phyloP scores from a whole-genome alignment of 805 yeast species.

The Candida tallmaniae region DNA sequence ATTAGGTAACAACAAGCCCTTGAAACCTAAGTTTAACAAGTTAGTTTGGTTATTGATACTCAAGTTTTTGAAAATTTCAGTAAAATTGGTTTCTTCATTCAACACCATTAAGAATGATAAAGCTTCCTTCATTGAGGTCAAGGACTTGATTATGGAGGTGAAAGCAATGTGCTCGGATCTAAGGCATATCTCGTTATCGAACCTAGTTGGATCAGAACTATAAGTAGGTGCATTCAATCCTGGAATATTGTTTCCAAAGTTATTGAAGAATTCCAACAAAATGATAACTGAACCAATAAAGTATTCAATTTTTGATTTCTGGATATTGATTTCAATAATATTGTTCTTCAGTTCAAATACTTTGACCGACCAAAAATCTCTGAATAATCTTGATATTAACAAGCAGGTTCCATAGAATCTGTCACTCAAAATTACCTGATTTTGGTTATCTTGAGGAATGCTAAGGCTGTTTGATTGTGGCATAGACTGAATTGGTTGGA shows the following conservation, averaged over 20 bases:
- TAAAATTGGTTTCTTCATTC: constrained; percentile 66
- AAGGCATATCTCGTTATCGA: constrained; percentile 61
- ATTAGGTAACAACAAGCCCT: constrained; percentile 71
- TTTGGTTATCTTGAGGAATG: constrained; percentile 15
- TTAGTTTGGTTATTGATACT: constrained; percentile 64
- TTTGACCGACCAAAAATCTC: constrained; percentile 72
- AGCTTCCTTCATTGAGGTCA: constrained; percentile 82
- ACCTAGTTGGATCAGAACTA: constrained; percentile 44
- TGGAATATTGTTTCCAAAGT: constrained; percentile 57
- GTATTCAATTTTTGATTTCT: constrained; percentile 55
- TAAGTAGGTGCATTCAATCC: constrained; percentile 57
- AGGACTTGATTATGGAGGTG: constrained; percentile 67
- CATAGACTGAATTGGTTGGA: constrained; percentile 6
- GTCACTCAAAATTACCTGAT: constrained; percentile 85
- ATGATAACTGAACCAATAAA: constrained; percentile 68
- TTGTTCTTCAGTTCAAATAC: constrained; percentile 54
- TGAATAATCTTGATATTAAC: constrained; percentile 69
- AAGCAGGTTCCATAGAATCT: constrained; percentile 85
- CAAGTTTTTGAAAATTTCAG: constrained; percentile 66
- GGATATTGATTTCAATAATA: constrained; percentile 41
- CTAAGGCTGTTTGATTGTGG: constrained; percentile 1
- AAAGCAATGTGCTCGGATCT: constrained; percentile 93
- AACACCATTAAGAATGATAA: constrained; percentile 81
- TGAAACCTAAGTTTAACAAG: constrained; percentile 62
- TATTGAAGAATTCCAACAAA: constrained; percentile 63